phyloP scores from a whole-genome alignment of 2,329 filamentous ascomycete genomes.

The Aspergillus vadensis region DNA sequence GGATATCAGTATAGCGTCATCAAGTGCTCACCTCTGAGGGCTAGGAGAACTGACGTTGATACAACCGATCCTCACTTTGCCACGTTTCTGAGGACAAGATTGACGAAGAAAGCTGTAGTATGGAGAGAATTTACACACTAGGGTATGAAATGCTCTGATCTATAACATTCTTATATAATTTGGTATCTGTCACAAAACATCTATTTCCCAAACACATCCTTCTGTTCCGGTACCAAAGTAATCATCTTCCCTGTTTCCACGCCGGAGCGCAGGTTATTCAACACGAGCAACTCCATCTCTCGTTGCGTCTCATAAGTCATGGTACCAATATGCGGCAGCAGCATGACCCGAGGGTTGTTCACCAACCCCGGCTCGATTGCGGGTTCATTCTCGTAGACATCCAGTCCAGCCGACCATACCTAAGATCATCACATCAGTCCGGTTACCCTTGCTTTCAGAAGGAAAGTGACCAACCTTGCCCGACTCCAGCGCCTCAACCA shows the following conservation, averaged over 20 bases:
- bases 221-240: slow-evolving; percentile 65
- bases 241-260: slow-evolving; percentile 60
- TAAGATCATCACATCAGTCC: slow-evolving; percentile 11
- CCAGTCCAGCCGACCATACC: slow-evolving; percentile 48
- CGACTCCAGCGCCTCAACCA: slow-evolving; percentile 47
- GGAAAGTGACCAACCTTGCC: slow-evolving; percentile 40
- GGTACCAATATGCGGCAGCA: slow-evolving; percentile 64
- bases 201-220: slow-evolving; percentile 32
- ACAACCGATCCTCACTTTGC: too few relatives aligned
- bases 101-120: too few relatives aligned
- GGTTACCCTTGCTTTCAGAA: neutral
- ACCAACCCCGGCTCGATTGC: slow-evolving; percentile 51
- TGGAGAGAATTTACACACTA: too few relatives aligned
- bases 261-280: slow-evolving; percentile 59
- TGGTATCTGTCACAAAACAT: neutral
- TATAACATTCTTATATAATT: too few relatives aligned
- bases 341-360: slow-evolving; percentile 49
- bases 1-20: neutral
- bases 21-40: too few relatives aligned
- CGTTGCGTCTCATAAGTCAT: slow-evolving; percentile 62
- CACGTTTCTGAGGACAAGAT: too few relatives aligned
- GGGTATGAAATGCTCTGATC: neutral
- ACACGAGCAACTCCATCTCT: slow-evolving; percentile 62
- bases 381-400: slow-evolving; percentile 53
- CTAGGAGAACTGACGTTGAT: too few relatives aligned